Percentiles rank a stretch among this genome's conserved stretches.
phyloP scores from a whole-genome alignment of 129 eudicot genomes.

The Glebionis coronaria region DNA sequence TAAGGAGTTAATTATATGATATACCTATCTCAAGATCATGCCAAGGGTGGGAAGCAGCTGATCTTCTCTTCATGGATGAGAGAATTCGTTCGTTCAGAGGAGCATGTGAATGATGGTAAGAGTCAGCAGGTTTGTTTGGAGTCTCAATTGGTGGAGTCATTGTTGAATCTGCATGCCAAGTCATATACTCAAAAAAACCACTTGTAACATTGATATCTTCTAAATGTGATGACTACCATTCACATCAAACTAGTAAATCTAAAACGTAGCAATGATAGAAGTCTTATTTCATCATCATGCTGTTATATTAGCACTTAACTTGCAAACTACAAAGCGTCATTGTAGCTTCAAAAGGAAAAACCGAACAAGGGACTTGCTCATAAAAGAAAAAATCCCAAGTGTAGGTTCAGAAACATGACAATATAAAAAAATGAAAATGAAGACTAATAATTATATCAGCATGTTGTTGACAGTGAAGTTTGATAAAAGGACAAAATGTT shows the following conservation, averaged over 20 bases:
- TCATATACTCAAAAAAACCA: constrained; percentile 3
- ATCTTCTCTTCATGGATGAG: constrained; percentile 81
- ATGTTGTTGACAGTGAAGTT: constrained; percentile 6
- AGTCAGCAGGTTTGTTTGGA: constrained; percentile 33
- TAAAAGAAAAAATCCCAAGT: no score
- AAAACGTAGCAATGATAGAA: no score
- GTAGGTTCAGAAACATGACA: no score
- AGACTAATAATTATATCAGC: not conserved
- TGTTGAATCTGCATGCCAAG: constrained; percentile 29
- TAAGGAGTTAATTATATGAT: not conserved
- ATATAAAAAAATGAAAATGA: not conserved
- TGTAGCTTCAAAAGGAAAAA: no score
- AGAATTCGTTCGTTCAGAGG: constrained; percentile 90
- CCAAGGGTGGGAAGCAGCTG: constrained; percentile 99
- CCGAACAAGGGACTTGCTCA: no score
- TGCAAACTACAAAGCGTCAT: no score
- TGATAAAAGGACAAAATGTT: constrained; percentile 12
- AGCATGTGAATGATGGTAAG: constrained; percentile 36
- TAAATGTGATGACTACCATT: no score
- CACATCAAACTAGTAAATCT: no score
- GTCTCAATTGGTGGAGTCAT: constrained; percentile 77
- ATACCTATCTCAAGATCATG: constrained; percentile 97
- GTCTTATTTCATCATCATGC: no score
- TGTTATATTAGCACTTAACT: no score
- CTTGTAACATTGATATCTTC: no score